Conservation (phyloP, 1,284 basidiomycete species). For the Cutaneotrichosporon dermatis region DNA sequence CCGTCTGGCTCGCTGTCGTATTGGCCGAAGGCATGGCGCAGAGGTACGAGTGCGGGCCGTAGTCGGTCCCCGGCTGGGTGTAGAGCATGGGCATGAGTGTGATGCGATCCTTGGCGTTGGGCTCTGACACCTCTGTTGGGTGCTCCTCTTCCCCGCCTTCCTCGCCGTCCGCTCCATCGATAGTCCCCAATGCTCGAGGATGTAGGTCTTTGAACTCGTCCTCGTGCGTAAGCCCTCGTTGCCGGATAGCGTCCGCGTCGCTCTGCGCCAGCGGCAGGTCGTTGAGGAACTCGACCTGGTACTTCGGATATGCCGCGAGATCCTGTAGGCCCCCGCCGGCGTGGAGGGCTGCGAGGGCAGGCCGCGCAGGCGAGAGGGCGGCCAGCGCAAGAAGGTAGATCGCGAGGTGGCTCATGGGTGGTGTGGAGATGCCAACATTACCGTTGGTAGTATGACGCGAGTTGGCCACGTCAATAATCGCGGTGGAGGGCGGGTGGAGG, state of each 20-base stretch:
- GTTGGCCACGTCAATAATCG: neutral
- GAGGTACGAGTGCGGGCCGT: slow-evolving; percentile 32
- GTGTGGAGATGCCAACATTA: neutral
- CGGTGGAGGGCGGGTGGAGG: neutral
- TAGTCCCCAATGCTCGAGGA: slow-evolving; percentile 54
- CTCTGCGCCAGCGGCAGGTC: slow-evolving; percentile 67
- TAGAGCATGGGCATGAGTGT: slow-evolving; percentile 31
- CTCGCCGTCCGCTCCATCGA: slow-evolving; percentile 43
- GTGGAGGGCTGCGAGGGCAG: slow-evolving; percentile 13
- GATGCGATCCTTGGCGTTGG: neutral
- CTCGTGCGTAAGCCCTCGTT: slow-evolving; percentile 62
- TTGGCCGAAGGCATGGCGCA: slow-evolving; percentile 41
- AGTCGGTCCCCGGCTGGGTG: slow-evolving; percentile 16
- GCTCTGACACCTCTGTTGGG: neutral
- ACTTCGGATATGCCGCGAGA: slow-evolving; percentile 76
- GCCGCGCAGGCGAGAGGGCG: slow-evolving; percentile 1
- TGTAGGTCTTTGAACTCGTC: slow-evolving; percentile 65
- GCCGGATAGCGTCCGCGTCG: slow-evolving; percentile 68
- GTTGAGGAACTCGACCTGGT: slow-evolving; percentile 73
- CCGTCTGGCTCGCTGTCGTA: slow-evolving; percentile 28
- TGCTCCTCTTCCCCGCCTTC: neutral
- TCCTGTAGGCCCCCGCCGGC: slow-evolving; percentile 54
- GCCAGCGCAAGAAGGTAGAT: slow-evolving; percentile 35
- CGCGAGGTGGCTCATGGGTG: slow-evolving; percentile 10
- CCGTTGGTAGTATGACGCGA: neutral